phyloP scores from a whole-genome alignment of 2,329 filamentous ascomycete species.

The Xylaria sp. region DNA sequence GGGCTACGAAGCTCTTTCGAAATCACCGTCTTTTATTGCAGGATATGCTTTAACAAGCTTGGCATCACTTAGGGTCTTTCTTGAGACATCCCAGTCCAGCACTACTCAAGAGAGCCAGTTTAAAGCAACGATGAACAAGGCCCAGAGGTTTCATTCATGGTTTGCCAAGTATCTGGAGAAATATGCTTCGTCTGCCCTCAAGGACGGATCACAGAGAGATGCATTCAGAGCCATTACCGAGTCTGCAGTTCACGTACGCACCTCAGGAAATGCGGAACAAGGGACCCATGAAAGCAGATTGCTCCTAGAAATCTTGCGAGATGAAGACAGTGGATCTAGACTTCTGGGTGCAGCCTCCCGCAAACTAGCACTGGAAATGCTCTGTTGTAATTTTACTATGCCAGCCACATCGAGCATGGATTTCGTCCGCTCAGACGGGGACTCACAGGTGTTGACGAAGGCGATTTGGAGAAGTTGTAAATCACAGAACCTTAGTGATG shows the following conservation, averaged over 20 bases:
- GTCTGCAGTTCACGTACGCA: slow-evolving; percentile 74
- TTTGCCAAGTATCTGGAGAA: slow-evolving; percentile 74
- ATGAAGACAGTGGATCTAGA: slow-evolving; percentile 70
- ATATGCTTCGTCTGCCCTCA: slow-evolving; percentile 68
- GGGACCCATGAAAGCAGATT: slow-evolving; percentile 82
- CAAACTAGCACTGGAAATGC: slow-evolving; percentile 74
- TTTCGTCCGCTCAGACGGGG: slow-evolving; percentile 74
- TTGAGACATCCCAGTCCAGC: slow-evolving; percentile 78
- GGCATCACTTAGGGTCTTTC: slow-evolving; percentile 79
- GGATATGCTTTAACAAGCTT: slow-evolving; percentile 84
- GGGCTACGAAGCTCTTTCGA: slow-evolving; percentile 72
- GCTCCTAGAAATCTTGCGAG: slow-evolving; percentile 81
- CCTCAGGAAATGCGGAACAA: slow-evolving; percentile 74
- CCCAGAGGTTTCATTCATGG: slow-evolving; percentile 82
- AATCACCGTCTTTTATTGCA: slow-evolving; percentile 79
- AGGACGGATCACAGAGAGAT: slow-evolving; percentile 59
- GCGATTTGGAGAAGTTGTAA: slow-evolving; percentile 82
- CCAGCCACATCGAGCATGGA: slow-evolving; percentile 70
- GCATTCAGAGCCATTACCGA: slow-evolving; percentile 75
- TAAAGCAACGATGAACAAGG: slow-evolving; percentile 78
- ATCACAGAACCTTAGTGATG: slow-evolving; percentile 69
- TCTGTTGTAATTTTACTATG: slow-evolving; percentile 79
- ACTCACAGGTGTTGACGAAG: slow-evolving; percentile 70
- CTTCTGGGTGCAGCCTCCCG: slow-evolving; percentile 78
- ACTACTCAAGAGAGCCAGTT: slow-evolving; percentile 89